Conservation (phyloP, 345 rosid species). For the Eucalyptus melliodora region DNA sequence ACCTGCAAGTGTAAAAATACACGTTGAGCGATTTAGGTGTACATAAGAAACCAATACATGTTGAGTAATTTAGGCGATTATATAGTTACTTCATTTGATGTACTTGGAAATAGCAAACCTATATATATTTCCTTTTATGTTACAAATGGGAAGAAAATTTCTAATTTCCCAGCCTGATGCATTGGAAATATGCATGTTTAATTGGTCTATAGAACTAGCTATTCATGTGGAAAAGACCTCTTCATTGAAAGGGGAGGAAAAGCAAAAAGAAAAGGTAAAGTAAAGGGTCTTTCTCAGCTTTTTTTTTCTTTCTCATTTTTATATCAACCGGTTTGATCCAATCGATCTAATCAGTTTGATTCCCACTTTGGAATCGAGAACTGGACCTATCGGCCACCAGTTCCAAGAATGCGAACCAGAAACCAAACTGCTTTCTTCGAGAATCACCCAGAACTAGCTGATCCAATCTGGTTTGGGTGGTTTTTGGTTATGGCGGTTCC, state of each 20-base stretch:
- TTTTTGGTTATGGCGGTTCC: accelerated
- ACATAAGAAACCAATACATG: not conserved
- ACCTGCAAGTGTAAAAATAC: not conserved
- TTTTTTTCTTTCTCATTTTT: no score
- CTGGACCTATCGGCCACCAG: accelerated
- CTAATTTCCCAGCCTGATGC: not conserved
- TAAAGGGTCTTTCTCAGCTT: no score
- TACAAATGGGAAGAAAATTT: not conserved
- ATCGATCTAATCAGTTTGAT: accelerated
- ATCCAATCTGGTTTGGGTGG: accelerated
- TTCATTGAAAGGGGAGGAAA: no score
- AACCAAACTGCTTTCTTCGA: accelerated
- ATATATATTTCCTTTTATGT: not conserved
- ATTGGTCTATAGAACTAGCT: not conserved
- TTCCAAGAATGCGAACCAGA: no score
- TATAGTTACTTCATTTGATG: not conserved
- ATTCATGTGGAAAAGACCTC: not conserved
- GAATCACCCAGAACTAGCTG: accelerated
- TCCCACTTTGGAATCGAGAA: no score
- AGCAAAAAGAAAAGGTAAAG: no score
- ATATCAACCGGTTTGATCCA: accelerated
- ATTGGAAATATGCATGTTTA: not conserved
- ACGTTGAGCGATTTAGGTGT: not conserved
- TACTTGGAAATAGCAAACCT: not conserved
- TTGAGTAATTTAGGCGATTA: not conserved